Evolutionary conservation across 2,329 filamentous ascomycete genomes (phyloP).

Genomic region (Ilyonectria robusta): DNA sequence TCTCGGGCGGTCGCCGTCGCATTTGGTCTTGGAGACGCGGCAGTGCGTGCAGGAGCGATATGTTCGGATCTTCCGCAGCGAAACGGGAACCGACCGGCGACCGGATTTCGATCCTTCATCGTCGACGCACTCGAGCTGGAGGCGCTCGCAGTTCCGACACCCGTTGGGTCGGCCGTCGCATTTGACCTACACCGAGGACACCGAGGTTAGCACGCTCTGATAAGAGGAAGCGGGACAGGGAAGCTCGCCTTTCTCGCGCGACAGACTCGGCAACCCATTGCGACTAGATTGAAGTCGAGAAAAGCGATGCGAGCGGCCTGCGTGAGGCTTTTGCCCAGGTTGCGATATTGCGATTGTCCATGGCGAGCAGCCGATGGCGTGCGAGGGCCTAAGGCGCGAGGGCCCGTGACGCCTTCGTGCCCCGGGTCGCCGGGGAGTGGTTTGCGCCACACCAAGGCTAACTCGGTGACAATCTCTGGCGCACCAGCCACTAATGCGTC

Average conservation of each 20-base stretch:
- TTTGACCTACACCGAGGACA: constrained; percentile 53
- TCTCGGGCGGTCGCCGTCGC: constrained; percentile 57
- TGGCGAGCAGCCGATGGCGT: constrained; percentile 49
- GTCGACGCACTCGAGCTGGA: constrained; percentile 58
- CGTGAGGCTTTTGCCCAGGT: constrained; percentile 37
- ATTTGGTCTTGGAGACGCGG: constrained; percentile 59
- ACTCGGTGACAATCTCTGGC: not conserved
- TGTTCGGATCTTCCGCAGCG: constrained; percentile 57
- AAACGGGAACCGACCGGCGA: constrained; percentile 46
- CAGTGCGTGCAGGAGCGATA: constrained; percentile 58
- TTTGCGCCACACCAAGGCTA: constrained; percentile 34
- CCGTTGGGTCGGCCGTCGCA: constrained; percentile 59
- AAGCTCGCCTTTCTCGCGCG: constrained; percentile 56
- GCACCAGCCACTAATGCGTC: constrained; percentile 21
- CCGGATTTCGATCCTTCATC: constrained; percentile 51
- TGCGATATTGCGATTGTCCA: constrained; percentile 43
- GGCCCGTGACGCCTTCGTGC: constrained; percentile 36
- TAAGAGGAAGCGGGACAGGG: not conserved
- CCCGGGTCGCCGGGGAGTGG: constrained; percentile 35
- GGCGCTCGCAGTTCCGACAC: constrained; percentile 59
- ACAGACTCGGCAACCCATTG: constrained; percentile 59
- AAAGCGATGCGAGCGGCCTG: constrained; percentile 30
- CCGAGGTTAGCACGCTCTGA: constrained; percentile 32
- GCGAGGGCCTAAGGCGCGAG: constrained; percentile 48
- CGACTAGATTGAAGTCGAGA: constrained; percentile 37